Base-by-base conservation (phyloP, 805 yeast species). In the Wickerhamomyces xylosicus region DNA sequence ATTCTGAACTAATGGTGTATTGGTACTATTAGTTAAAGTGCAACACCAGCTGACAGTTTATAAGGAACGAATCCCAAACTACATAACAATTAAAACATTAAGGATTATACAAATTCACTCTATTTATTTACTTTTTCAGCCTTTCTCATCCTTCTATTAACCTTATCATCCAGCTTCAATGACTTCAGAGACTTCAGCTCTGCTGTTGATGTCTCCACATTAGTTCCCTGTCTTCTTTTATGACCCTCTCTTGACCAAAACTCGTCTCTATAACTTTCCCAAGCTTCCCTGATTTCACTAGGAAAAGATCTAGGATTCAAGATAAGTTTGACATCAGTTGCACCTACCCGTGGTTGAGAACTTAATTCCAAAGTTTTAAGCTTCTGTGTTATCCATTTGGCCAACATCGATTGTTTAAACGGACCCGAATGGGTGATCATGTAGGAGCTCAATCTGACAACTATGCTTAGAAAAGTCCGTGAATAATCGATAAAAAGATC, bases 181-280 rank as follows among this genome's bases (percentile, higher is more conserved):
- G n/a, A 9, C 9, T 11, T 4, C 14, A 25, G n/a, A 8, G n/a
- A 10, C 14, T n/a, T 25, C 29, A 25, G 25, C 25, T 21, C 25
- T 21, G 25, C 25, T 7, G 25, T 10, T 6, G 10, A 11, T 25
- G 29, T 10, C 8, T 25, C 13, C 9, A 25, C 14, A 25, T 9
- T 13, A 7, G 29, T 25, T 4, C 17, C 48, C 39, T 58, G 63
- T 33, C 74, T 60, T 45, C 87, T 64, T 47, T 86, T 69, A 2
- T 76, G 73, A 1, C 85, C 84, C 56, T 87, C 95, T 48, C 81
- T 71, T 18, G 78, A 75, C 97, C 97, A 92, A 55, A 87, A 92
- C 56, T 89, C 97, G 48, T 84, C 85, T 43, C 98, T 63, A 52
- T 89, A 90, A 32, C 86, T 59, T 53, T 90, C 98, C 97, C 98